Conservation (phyloP, 768 basidiomycete genomes). For the Macrocybe gigantea region DNA sequence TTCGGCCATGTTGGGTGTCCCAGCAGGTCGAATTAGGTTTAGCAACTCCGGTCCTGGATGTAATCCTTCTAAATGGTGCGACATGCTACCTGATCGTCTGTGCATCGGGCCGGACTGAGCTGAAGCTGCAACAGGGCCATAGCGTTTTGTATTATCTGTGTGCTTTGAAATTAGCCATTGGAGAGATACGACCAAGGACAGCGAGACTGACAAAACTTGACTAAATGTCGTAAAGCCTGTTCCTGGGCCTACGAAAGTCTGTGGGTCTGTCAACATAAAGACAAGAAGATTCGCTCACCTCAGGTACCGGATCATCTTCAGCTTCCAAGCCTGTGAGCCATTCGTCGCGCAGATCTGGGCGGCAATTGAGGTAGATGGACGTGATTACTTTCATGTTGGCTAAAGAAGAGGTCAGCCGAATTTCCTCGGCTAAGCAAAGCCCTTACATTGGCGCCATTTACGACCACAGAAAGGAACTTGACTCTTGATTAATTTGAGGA, state of each 20-base stretch:
- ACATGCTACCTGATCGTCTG: conserved; percentile 78
- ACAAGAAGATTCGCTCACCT: conserved; percentile 37
- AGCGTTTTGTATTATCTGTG: conserved; percentile 86
- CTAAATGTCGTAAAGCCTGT: conserved; percentile 86
- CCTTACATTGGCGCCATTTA: conserved; percentile 94
- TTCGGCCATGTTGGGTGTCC: conserved; percentile 74
- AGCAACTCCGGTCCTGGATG: conserved; percentile 72
- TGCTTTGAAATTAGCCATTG: conserved; percentile 6
- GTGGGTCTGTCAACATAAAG: conserved; percentile 4
- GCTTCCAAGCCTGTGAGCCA: conserved; percentile 94
- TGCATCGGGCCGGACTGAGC: conserved; percentile 51
- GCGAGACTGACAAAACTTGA: conserved; percentile 81
- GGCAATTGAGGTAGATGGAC: conserved; percentile 93
- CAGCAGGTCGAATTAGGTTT: conserved; percentile 65
- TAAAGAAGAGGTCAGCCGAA: conserved; percentile 23
- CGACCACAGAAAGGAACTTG: conserved; percentile 98
- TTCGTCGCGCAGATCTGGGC: conserved; percentile 95
- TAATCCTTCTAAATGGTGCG: conserved; percentile 73
- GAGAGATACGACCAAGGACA: not conserved
- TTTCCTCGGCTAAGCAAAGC: conserved; percentile 2
- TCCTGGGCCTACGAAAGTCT: conserved; percentile 71
- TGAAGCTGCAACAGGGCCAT: conserved; percentile 55
- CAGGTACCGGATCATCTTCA: conserved; percentile 87
- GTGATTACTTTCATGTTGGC: conserved; percentile 99
- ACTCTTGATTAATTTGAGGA: conserved; percentile 96